A percentile compares a stretch with the other conserved stretches of the same genome.
Conservation (phyloP, 305 asterid species). For the Fraxinus xanthoxyloides region DNA sequence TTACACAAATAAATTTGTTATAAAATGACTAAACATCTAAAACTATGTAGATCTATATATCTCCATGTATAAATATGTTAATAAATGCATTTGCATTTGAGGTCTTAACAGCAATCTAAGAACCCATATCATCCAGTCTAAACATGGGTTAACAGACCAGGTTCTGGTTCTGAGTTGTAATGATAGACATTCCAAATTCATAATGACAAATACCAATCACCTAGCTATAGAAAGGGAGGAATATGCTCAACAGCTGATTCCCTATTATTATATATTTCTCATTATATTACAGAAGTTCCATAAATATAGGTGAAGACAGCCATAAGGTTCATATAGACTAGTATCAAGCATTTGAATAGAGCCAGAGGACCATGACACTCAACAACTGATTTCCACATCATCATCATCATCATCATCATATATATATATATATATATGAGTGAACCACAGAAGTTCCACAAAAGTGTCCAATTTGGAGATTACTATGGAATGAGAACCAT, state of each 20-base stretch:
- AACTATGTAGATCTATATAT: neutral
- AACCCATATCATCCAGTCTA: neutral
- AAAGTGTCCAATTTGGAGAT: neutral
- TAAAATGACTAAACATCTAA: neutral
- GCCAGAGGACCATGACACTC: neutral
- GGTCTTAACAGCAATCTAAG: neutral
- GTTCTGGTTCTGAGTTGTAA: neutral
- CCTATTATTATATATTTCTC: neutral
- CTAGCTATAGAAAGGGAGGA: neutral
- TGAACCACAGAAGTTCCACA: neutral
- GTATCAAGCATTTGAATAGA: neutral
- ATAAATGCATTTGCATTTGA: neutral
- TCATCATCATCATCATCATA: neutral
- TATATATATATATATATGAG: neutral
- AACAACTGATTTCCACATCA: neutral
- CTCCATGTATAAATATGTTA: neutral
- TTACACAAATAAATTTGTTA: neutral
- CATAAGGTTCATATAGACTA: neutral
- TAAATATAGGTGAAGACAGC: neutral
- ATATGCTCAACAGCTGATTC: neutral
- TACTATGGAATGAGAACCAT: neutral
- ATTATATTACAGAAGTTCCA: neutral
- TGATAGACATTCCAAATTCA: neutral
- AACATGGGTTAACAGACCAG: neutral
- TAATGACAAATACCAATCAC: neutral